Evolutionary conservation across 768 basidiomycete species (phyloP).

Genomic region (Amanita pallidorosea): DNA sequence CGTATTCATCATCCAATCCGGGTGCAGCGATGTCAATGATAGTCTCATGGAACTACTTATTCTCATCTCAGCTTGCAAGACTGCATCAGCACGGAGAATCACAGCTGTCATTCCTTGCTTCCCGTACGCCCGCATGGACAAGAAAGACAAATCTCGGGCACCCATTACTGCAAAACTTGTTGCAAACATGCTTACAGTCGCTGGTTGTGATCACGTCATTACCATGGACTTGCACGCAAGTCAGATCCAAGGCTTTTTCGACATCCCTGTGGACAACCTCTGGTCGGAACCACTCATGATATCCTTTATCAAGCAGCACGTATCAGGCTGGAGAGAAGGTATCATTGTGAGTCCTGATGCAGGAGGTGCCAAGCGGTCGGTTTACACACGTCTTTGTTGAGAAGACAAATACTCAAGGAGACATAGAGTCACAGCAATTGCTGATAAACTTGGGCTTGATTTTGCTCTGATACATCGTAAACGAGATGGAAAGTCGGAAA

Average conservation of each 20-base stretch:
- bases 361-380: conserved; percentile 95
- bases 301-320: conserved; percentile 80
- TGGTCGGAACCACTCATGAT: conserved; percentile 96
- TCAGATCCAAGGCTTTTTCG: conserved; percentile 98
- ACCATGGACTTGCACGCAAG: conserved; percentile 99
- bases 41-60: conserved; percentile 98
- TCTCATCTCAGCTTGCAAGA: conserved; percentile 96
- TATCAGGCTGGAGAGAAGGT: conserved; percentile 75
- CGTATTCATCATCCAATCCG: conserved; percentile 96
- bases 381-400: conserved; percentile 10
- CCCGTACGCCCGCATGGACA: conserved; percentile 95
- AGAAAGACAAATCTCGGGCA: conserved; percentile 92
- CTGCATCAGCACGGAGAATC: conserved; percentile 88
- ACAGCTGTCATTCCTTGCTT: conserved; percentile 98
- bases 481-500: conserved; percentile 54
- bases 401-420: conserved; percentile 4
- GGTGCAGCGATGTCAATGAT: conserved; percentile 85
- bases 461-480: conserved; percentile 95
- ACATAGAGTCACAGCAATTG: conserved; percentile 80
- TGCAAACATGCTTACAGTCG: conserved; percentile 94
- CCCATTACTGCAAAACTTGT: conserved; percentile 98
- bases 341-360: conserved; percentile 97
- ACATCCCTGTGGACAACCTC: conserved; percentile 96
- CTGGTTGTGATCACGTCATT: conserved; percentile 97
- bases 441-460: conserved; percentile 90